Base-by-base conservation (phyloP, 768 basidiomycete species). In the Pleurotus citrinopileatus region DNA sequence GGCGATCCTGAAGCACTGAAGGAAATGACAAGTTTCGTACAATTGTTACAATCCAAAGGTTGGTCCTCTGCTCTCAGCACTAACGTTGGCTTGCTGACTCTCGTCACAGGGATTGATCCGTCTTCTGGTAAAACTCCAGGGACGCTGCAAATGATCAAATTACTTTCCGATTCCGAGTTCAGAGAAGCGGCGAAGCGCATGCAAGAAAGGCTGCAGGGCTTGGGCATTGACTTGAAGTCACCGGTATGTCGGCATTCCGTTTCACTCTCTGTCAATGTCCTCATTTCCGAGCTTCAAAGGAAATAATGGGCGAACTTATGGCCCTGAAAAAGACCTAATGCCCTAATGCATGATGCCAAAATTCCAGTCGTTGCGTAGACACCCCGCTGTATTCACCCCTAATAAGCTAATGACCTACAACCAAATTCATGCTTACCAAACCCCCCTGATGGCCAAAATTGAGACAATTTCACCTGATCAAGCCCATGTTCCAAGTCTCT, bases 201-300 rank as follows among this genome's bases (percentile, higher is more conserved):
- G 4, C 67, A 72, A 47, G 72, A 73, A 12, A 82, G 81, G 54
- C 63, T 87, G 56, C 62, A 78, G 48, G 81, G 80, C 28, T 82
- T 83, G 19, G 87, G 84, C 4, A 63, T 89, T n/a, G 79, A 87
- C 61, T 52, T 84, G 29, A 66, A 65, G 29, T 77, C 80, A 43
- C 75, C 81, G 67, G 86, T 85, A 58, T 51, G 75, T 60, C 13
- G 45, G n/a, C 4, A 9, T 6, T 47, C 45, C 15, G 3, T 3
- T 12, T 15, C 25, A 28, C 10, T 27, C 20, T 7, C 22, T 12
- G 10, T 47, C 26, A 15, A 8, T 20, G 7, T 17, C 15, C n/a
- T 17, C 1, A 4, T 9, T 20, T n/a, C n/a, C n/a, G n/a, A 32
- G 2, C 27, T 8, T n/a, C 15, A n/a, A n/a, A 47, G 45, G 45